Base-by-base conservation (phyloP, 371 early-diverging fungal genomes). In the Mortierella sp. region DNA sequence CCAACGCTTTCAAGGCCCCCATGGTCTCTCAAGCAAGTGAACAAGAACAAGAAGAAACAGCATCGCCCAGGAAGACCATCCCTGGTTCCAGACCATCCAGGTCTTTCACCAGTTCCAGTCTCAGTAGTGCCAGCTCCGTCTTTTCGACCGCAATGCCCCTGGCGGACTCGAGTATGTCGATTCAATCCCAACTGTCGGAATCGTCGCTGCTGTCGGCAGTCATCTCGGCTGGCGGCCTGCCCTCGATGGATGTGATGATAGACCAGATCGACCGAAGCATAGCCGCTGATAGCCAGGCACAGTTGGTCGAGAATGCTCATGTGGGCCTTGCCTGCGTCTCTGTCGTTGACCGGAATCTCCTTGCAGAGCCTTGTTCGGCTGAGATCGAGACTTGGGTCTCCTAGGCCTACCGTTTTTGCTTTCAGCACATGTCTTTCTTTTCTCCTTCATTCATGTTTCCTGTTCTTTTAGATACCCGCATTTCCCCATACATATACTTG, bases 291-390 rank as follows among this genome's bases (percentile, higher is more conserved):
- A 54, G 79, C 21, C 69, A 70, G n/a, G 86, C 86, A 8, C 81
- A 78, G 48, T 37, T 81, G 51, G 81, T 85, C 28, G 79, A 85
- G 69, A 78, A 85, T 72, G 86, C 71, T 13, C 79, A 78, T 43
- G 81, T 81, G 10, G 77, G 78, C 11, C 69, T 75, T 9, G 54
- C 78, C 11, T 74, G 76, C 5, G 71, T 85, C 10, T 69, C 75
- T 26, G 75, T 78, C 31, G 86, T 85, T 11, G 81, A 85, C 61
- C 43, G 69, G 8, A 73, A 70, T 26, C 64, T 78, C 55, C 72
- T 85, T 43, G 74, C 74, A 11, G 86, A 85, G 69, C 86, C 86
- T 26, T 85, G 86, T 64, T 85, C 86, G 44, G 86, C 86, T 19
- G 71, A 70, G 13, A 74, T 85, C 44, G 86, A 85, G 51, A 85